phyloP scores from a whole-genome alignment of 768 basidiomycete species.

The Rhodotorula diobovata region DNA sequence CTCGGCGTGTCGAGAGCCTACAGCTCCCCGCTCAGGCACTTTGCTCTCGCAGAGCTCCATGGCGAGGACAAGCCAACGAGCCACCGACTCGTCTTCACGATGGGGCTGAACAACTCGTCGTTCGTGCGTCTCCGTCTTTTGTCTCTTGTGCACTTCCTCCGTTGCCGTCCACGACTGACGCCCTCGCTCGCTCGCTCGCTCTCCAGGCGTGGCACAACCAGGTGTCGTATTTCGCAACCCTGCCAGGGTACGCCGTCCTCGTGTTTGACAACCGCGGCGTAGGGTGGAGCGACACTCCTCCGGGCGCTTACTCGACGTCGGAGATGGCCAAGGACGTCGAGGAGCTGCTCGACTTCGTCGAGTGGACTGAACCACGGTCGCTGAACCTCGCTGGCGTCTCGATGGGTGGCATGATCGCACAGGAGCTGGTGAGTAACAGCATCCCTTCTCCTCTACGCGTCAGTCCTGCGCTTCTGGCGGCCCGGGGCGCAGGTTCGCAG shows the following conservation, averaged over 20 bases:
- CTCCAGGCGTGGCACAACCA: conserved; percentile 37
- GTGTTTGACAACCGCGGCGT: conserved; percentile 43
- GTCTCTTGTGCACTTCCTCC: background rate
- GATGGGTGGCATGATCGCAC: conserved; percentile 42
- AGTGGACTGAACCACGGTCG: conserved; percentile 14
- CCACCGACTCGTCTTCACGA: conserved; percentile 16
- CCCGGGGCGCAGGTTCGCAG: background rate
- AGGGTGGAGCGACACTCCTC: conserved; percentile 26
- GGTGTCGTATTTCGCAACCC: conserved; percentile 21
- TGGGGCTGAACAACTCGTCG: conserved; percentile 33
- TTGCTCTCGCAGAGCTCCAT: conserved; percentile 9
- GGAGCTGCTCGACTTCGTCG: conserved; percentile 36
- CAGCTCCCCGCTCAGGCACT: background rate
- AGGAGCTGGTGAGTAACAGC: conserved; percentile 31
- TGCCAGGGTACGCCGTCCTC: conserved; percentile 26
- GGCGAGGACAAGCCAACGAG: conserved; percentile 9
- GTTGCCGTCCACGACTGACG: background rate
- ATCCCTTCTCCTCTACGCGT: background rate
- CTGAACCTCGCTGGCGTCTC: conserved; percentile 34
- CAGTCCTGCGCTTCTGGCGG: background rate
- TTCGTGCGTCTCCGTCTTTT: background rate
- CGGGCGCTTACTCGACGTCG: conserved; percentile 6
- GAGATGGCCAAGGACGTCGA: conserved; percentile 36
- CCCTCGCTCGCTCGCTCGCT: background rate
- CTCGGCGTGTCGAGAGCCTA: background rate